Base-by-base conservation (phyloP, 2,329 filamentous ascomycete genomes). In the Bertia moriformis region DNA sequence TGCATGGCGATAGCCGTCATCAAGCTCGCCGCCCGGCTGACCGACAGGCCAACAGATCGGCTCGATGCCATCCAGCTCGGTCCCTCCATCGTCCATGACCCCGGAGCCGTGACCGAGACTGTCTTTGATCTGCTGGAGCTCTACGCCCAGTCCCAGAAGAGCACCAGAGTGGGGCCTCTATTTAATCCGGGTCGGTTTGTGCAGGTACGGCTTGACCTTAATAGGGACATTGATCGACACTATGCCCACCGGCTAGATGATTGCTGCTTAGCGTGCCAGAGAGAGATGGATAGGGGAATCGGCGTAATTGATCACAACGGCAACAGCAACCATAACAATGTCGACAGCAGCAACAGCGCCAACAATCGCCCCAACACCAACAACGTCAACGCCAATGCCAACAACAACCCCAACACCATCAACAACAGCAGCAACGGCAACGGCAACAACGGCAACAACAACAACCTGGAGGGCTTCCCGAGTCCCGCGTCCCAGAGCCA, bases 61-160 rank as follows among this genome's bases (percentile, higher is more conserved):
- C 63, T 67, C 29, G 67, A 73, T 33, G 48, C 73, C 5, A 65
- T 71, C 7, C 55, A 56, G 19, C 60, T 7, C 22, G 53, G 64
- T 45, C 45, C 65, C 43, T 63, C 66, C 32, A 66, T 53, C 46
- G 60, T 66, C 42, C 66, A 66, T 29, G 58, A 55, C 7, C 57
- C 68, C 19, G 59, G 60, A 4, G 64, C 65, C 43, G 61, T 73
- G 19, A 55, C 70, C 62, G 89, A 96, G 66, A 89, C 85, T 0
- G 73, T 94, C 49, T 74, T 95, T 29, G 91, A 96, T 52, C 68
- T 95, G 0, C 70, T 96, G 18, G 89, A 98, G 51, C 71, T 96
- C 2, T 96, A 95, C 57, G 91, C 86, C 0, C 83, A 93, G 51
- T 81, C 93, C 53, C 74, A 76, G 40, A 72, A 74, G 46, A 67